Evolutionary conservation across 768 basidiomycete genomes (phyloP).

Genomic region (Amyloporia xantha): DNA sequence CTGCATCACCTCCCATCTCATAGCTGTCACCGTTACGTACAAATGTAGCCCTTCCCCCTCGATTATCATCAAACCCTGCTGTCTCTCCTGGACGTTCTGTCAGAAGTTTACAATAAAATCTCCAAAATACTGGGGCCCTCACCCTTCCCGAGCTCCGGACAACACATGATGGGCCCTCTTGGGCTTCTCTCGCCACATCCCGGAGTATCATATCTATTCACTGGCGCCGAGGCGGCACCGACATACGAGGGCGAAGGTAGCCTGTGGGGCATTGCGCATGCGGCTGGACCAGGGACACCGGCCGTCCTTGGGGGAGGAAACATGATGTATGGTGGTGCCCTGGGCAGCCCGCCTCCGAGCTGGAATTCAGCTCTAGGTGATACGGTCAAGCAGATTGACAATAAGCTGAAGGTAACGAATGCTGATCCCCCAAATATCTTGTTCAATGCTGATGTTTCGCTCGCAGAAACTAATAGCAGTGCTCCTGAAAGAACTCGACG

Average conservation of each 20-base stretch:
- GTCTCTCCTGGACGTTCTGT: slow-evolving; percentile 83
- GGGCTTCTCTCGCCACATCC: slow-evolving; percentile 73
- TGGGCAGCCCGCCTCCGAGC: slow-evolving; percentile 47
- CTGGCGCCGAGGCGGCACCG: slow-evolving; percentile 34
- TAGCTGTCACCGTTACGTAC: no score
- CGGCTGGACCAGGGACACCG: slow-evolving; percentile 9
- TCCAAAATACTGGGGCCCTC: slow-evolving; percentile 78
- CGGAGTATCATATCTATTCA: slow-evolving; percentile 75
- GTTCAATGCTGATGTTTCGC: not conserved
- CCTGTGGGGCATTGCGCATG: slow-evolving; percentile 63
- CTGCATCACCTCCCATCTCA: slow-evolving; percentile 1
- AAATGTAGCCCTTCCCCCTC: slow-evolving; percentile 74
- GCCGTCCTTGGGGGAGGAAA: slow-evolving; percentile 19
- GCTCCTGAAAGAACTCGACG: slow-evolving; percentile 80
- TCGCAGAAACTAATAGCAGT: slow-evolving; percentile 75
- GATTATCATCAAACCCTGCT: slow-evolving; percentile 89
- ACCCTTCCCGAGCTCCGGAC: slow-evolving; percentile 59
- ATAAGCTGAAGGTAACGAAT: slow-evolving; percentile 79
- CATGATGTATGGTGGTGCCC: slow-evolving; percentile 23
- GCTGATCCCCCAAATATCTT: slow-evolving; percentile 20
- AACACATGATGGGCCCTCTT: slow-evolving; percentile 72
- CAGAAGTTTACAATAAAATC: slow-evolving; percentile 86
- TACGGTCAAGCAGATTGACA: slow-evolving; percentile 72
- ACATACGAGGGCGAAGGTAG: slow-evolving; percentile 42
- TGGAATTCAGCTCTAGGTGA: slow-evolving; percentile 67